phyloP scores from a whole-genome alignment of 768 basidiomycete genomes.

The Lentinula aciculospora region DNA sequence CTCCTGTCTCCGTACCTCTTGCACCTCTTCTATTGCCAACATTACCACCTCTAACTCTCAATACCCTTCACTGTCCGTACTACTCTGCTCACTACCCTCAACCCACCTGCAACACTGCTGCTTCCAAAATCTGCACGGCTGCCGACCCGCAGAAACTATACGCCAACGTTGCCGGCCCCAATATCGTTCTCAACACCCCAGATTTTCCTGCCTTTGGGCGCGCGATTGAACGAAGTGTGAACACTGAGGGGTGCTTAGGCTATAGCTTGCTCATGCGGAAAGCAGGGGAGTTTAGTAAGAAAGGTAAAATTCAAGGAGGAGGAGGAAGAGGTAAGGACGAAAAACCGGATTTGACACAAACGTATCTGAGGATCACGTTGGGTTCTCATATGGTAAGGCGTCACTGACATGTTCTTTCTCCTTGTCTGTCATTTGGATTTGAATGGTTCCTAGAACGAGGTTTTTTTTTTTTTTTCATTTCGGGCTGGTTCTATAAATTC shows the following conservation, averaged over 20 bases:
- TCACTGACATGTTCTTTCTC: background rate
- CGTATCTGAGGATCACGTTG: conserved; percentile 18
- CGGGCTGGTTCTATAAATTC: no score
- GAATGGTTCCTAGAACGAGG: no score
- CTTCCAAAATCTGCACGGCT: background rate
- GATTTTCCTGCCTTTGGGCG: conserved; percentile 18
- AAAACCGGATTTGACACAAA: conserved; percentile 8
- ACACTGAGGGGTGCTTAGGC: conserved; percentile 13
- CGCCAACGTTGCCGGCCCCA: conserved; percentile 15
- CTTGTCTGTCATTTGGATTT: no score
- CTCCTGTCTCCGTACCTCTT: background rate
- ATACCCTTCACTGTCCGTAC: background rate
- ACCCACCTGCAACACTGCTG: background rate
- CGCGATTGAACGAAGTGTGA: conserved; percentile 17
- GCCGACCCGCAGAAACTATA: conserved; percentile 12
- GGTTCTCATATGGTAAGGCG: conserved; percentile 12
- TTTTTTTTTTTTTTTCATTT: no score
- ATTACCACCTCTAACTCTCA: background rate
- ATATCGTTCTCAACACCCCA: conserved; percentile 13
- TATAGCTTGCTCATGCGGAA: conserved; percentile 13
- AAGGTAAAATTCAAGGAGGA: background rate
- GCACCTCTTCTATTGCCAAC: background rate
- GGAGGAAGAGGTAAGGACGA: background rate
- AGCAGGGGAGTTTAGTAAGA: conserved; percentile 12
- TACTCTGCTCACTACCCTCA: background rate